Evolutionary conservation across 805 yeast genomes (phyloP), one percentile per base, ranked within the genome.

Genomic region (Lipomyces starkeyi): DNA sequence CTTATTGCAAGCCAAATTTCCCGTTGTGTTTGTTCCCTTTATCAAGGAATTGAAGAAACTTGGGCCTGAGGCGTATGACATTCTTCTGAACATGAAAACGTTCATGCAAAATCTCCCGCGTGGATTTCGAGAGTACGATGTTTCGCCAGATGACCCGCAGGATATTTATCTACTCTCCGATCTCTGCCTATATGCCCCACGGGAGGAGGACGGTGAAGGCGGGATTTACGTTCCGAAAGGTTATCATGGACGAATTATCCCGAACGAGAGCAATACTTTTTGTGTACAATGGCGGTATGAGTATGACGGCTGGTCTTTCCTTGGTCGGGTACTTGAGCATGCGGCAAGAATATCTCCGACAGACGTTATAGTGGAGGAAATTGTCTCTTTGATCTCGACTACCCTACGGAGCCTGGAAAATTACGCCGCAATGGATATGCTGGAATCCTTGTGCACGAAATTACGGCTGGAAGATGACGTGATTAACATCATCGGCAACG

Each of bases 291-390:
- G 95, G 79, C 79, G 88, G 34, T 86, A 89, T 75, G 83, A 84
- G 2, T 92, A 88, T 76, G 91, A 88, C 75, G 98, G 98, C 0
- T 93, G 98, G 97, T 85, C 97, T 0, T 78, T 90, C 34, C 73
- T 94, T 20, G 98, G 98, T 1, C 84, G 97, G 73, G 80, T 91
- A 0, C 77, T 93, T 40, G 93, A 90, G 71, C 89, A 89, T 71
- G 78, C 89, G 9, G 81, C 76, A 59, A 68, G 68, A 55, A 66
- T 85, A 0, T 80, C 53, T 67, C 75, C 54, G 63, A 74, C 29
- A 74, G 83, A 81, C 61, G 79, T 81, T 1, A 73, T 84, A 2
- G 78, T 86, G 9, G 74, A 83, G 5, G 84, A 86, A 25, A 83
- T 89, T 2, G 76, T 89, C 32, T 81, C 83, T 34, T 77, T 90